Evolutionary conservation across 2,329 filamentous ascomycete genomes (phyloP).

Genomic region (Mycosphaerella sp.): DNA sequence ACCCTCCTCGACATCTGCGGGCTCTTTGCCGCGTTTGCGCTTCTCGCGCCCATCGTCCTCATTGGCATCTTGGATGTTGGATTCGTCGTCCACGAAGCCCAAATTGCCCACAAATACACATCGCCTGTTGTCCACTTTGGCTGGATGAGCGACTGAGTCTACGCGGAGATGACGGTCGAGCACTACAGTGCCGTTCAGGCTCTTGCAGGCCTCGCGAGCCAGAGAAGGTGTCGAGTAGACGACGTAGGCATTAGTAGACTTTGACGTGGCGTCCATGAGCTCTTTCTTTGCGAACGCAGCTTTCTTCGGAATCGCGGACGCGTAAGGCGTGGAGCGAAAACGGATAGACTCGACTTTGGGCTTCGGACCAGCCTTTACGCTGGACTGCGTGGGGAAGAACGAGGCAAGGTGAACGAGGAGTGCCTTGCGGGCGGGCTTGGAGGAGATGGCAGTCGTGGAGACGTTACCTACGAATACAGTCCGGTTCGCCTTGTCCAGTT

Average conservation of each 20-base stretch:
- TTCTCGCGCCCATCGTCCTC: conserved; percentile 54
- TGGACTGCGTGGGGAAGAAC: conserved; percentile 53
- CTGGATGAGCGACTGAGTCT: conserved; percentile 83
- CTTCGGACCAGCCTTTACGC: conserved; percentile 41
- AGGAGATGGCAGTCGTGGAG: conserved; percentile 71
- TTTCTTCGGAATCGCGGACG: conserved; percentile 76
- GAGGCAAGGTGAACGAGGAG: conserved; percentile 72
- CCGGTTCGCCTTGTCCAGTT: conserved; percentile 77
- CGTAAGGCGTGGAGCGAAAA: conserved; percentile 88
- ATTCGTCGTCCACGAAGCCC: conserved; percentile 91
- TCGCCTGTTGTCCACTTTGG: conserved; percentile 72
- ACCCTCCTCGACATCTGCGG: conserved; percentile 86
- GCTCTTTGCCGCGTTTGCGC: conserved; percentile 63
- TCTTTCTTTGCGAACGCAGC: conserved; percentile 90
- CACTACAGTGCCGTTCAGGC: conserved; percentile 76
- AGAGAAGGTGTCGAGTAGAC: conserved; percentile 74
- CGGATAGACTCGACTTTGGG: conserved; percentile 85
- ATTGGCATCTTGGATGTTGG: conserved; percentile 53
- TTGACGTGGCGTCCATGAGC: conserved; percentile 83
- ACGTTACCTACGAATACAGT: conserved; percentile 95
- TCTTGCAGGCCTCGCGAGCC: conserved; percentile 66
- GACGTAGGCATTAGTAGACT: conserved; percentile 88
- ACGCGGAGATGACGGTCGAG: conserved; percentile 84
- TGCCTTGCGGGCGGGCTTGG: conserved; percentile 71
- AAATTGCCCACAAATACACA: conserved; percentile 97